These are phyloP conservation scores for Magnusiomyces clavatus DNA, from an alignment of 1,139 yeast species.

Conservation along the genomic window DNA sequence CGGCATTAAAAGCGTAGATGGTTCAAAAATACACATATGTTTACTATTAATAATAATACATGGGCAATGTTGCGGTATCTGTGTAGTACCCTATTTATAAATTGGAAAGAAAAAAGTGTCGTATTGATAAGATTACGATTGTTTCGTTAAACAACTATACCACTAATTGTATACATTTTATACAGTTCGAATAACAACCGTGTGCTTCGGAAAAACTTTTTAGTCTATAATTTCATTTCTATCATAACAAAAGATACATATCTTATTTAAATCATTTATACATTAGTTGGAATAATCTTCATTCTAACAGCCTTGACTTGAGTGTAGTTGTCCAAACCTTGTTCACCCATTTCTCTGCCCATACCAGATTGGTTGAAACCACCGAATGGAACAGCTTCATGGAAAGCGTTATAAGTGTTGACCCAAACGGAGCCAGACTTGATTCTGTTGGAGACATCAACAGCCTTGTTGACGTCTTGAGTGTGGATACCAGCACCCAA, in stretches of 20 bases:
- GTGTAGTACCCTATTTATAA: too few relatives aligned
- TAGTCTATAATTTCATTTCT: background rate
- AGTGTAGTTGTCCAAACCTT: conserved; percentile 60
- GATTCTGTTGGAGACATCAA: conserved; percentile 56
- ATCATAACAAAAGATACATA: too few relatives aligned
- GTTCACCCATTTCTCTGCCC: conserved; percentile 88
- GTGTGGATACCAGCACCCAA: conserved; percentile 85
- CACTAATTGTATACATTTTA: too few relatives aligned
- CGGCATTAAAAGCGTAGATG: too few relatives aligned
- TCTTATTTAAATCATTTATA: too few relatives aligned
- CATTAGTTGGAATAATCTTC: conserved; percentile 4
- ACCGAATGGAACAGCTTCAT: conserved; percentile 64
- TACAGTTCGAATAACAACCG: too few relatives aligned
- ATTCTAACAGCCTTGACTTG: conserved; percentile 60
- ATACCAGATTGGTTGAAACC: conserved; percentile 76
- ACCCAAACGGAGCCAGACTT: conserved; percentile 82
- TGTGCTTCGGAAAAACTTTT: too few relatives aligned
- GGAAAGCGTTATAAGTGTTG: conserved; percentile 72
- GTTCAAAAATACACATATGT: too few relatives aligned
- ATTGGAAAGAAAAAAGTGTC: too few relatives aligned
- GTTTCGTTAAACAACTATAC: background rate
- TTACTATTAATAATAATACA: too few relatives aligned
- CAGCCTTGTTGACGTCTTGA: conserved; percentile 47
- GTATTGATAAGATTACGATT: too few relatives aligned
- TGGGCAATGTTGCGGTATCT: too few relatives aligned